Evolutionary conservation across 331 rosid species (phyloP), one percentile per base, ranked within the genome.

Genomic region (Pyracantha coccinea): DNA sequence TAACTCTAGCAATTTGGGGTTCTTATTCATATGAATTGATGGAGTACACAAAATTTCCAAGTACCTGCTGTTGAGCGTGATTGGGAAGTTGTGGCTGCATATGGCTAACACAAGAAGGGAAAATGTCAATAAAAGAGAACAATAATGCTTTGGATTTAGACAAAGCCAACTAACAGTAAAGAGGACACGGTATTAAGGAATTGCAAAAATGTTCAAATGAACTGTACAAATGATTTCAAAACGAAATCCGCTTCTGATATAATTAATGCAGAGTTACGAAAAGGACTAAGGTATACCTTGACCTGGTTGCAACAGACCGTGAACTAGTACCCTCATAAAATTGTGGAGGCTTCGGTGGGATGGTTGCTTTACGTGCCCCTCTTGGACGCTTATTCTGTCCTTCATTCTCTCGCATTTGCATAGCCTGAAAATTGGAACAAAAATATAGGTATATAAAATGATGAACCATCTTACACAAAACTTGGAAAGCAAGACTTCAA

Each of bases 401-500:
- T 60, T 76, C 77, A 70, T 27, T 71, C 72, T 81, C 50, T 14
- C 66, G 54, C 69, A 7, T 54, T 45, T 60, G 77, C 25, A 33
- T 50, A 25, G 57, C 79, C 96, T 87, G 84, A 87, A 72, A 85
- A 71, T 82, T 58, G 31, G 27, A 77, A 27, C 53, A 35, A 57
- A n/a, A 66, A 71, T 10, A 61, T 10, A 8, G 25, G 24, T 32
- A 21, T 3, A 33, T 71, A 57, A 63, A 23, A 5, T 13, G 50
- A 53, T 21, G 53, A 71, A 60, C 74, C 74, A 70, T 66, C 4
- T 31, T 17, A 54, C 73, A 27, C 29, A 21, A 70, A 81, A 77
- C 16, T 11, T n/a, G 14, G 0, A 17, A 38, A 10, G 31, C 14
- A 75, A 61, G n/a, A 66, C 38, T 68, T 33, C 28, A 70, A 44